Conservation (phyloP, 371 early-diverging fungal genomes). For the Chytridiales sp. region DNA sequence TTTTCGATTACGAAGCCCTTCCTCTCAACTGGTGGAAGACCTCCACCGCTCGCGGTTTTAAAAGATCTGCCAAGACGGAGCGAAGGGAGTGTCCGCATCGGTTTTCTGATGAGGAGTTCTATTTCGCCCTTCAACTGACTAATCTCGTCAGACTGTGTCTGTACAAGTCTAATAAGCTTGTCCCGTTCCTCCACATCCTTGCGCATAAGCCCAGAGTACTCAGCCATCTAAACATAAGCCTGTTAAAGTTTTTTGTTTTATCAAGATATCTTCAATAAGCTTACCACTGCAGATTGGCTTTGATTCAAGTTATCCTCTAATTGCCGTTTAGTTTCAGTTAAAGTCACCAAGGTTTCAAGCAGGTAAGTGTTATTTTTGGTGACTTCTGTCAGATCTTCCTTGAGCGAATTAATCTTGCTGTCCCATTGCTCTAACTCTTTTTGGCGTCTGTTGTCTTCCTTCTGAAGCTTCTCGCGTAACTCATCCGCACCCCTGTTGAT, state of each 20-base stretch:
- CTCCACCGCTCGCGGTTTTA: too few relatives aligned
- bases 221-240: constrained; percentile 33
- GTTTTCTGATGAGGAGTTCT: constrained; percentile 50
- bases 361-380: constrained; percentile 49
- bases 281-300: constrained; percentile 49
- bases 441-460: constrained; percentile 44
- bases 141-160: constrained; percentile 46
- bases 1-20: too few relatives aligned
- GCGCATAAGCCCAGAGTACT: constrained; percentile 45
- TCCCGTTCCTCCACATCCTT: constrained; percentile 45
- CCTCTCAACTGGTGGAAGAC: too few relatives aligned
- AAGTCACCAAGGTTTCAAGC: constrained; percentile 42
- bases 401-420: constrained; percentile 31
- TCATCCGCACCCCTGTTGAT: constrained; percentile 57
- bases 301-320: constrained; percentile 49
- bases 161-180: constrained; percentile 44
- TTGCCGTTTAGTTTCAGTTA: constrained; percentile 39
- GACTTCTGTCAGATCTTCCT: constrained; percentile 43
- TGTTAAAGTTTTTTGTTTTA: not conserved
- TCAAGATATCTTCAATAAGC: not conserved
- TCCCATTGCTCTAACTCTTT: constrained; percentile 43
- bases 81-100: constrained; percentile 23
- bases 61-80: too few relatives aligned
- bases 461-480: constrained; percentile 48
- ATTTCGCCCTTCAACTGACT: constrained; percentile 50